These are phyloP conservation scores for Erysiphe pulchra DNA, from an alignment of 2,329 filamentous ascomycete species.

Conservation along the genomic window DNA sequence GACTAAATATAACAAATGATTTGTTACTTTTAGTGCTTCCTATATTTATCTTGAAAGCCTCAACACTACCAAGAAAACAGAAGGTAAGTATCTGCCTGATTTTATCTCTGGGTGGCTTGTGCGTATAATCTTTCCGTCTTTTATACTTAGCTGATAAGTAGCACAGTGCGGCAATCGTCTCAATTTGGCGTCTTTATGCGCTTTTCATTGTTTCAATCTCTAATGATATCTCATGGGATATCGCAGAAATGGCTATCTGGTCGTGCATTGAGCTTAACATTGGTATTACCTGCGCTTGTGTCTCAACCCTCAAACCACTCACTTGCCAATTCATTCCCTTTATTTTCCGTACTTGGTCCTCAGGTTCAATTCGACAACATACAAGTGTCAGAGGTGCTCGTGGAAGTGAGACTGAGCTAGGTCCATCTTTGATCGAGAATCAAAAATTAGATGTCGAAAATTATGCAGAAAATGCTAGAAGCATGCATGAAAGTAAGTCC, in stretches of 20 bases:
- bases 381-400: neutral
- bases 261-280: slow-evolving; percentile 23
- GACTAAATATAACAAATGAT: slow-evolving; percentile 1
- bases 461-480: neutral
- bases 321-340: slow-evolving; percentile 13
- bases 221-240: slow-evolving; percentile 2
- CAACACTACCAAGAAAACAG: slow-evolving; percentile 1
- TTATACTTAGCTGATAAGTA: neutral
- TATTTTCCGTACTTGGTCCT: neutral
- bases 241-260: slow-evolving; percentile 1
- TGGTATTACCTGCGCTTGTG: slow-evolving; percentile 23
- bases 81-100: neutral
- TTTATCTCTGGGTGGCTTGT: slow-evolving; percentile 2
- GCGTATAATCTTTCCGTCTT: neutral
- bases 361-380: neutral
- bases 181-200: slow-evolving; percentile 1
- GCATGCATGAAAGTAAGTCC: no score
- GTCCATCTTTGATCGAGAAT: neutral
- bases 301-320: slow-evolving; percentile 23
- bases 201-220: slow-evolving; percentile 1
- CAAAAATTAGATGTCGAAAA: neutral
- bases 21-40: slow-evolving; percentile 1
- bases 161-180: slow-evolving; percentile 1
- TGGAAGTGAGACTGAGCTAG: neutral
- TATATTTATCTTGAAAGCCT: slow-evolving; percentile 1